Conservation (phyloP, 2,329 filamentous ascomycete species). For the Scedosporium aurantiacum region DNA sequence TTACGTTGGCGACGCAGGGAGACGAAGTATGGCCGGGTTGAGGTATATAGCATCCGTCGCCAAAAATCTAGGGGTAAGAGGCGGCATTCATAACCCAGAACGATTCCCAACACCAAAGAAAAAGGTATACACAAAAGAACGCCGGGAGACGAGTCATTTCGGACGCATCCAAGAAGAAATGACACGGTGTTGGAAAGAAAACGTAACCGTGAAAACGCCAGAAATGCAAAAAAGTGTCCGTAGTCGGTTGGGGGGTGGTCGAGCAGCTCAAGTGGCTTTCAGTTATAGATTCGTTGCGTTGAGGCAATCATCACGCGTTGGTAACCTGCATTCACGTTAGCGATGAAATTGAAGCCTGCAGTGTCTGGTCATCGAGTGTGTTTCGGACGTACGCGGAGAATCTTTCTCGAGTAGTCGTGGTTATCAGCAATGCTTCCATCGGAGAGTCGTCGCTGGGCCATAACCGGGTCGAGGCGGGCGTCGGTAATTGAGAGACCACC, state of each 20-base stretch:
- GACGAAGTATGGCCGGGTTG: neutral
- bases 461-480: constrained; percentile 74
- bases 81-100: neutral
- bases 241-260: neutral
- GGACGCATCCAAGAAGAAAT: neutral
- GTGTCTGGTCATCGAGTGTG: neutral
- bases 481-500: constrained; percentile 65
- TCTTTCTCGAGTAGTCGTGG: constrained; percentile 90
- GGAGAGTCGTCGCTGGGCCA: constrained; percentile 75
- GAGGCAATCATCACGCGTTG: constrained; percentile 37
- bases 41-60: neutral
- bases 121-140: constrained; percentile 2
- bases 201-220: constrained; percentile 2
- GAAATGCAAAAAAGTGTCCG: constrained; percentile 1
- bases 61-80: neutral
- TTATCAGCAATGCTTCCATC: constrained; percentile 96
- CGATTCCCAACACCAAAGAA: neutral
- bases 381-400: constrained; percentile 66
- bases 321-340: constrained; percentile 34
- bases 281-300: neutral
- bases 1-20: neutral
- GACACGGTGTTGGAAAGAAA: neutral
- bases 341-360: neutral
- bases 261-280: neutral
- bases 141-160: constrained; percentile 1